These are phyloP conservation scores for Tylopilus felleus DNA, from an alignment of 768 basidiomycete species.

Conservation along the genomic window DNA sequence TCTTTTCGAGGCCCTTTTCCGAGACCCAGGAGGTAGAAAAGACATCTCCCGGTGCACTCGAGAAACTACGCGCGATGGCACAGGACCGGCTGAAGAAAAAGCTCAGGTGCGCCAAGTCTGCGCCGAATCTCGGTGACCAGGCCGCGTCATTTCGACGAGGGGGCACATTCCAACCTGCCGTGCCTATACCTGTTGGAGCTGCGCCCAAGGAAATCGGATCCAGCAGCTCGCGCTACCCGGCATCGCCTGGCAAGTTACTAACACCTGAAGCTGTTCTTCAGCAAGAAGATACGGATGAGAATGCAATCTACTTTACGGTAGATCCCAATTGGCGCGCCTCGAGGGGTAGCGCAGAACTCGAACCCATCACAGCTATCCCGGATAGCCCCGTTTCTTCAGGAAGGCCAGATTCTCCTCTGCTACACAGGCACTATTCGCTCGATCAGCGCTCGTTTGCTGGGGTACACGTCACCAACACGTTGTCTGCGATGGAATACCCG, in stretches of 20 bases:
- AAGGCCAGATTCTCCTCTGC: constrained; percentile 23
- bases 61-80: constrained; percentile 10
- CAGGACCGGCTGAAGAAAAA: constrained; percentile 20
- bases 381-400: constrained; percentile 3
- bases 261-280: background rate
- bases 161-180: background rate
- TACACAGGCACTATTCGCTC: constrained; percentile 21
- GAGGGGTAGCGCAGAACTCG: constrained; percentile 18
- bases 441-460: constrained; percentile 13
- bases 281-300: constrained; percentile 14
- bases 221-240: background rate
- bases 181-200: background rate
- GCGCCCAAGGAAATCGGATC: background rate
- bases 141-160: background rate
- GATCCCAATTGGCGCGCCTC: constrained; percentile 15
- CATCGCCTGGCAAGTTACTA: background rate
- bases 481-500: background rate
- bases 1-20: constrained; percentile 11
- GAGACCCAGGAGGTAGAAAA: constrained; percentile 8
- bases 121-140: constrained; percentile 19
- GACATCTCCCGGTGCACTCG: constrained; percentile 2
- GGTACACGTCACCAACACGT: background rate
- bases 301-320: constrained; percentile 29
- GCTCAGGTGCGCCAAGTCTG: constrained; percentile 21
- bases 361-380: constrained; percentile 26